These are phyloP conservation scores for Orbilia ellipsospora DNA, from an alignment of 2,329 filamentous ascomycete species.

Conservation along the genomic window DNA sequence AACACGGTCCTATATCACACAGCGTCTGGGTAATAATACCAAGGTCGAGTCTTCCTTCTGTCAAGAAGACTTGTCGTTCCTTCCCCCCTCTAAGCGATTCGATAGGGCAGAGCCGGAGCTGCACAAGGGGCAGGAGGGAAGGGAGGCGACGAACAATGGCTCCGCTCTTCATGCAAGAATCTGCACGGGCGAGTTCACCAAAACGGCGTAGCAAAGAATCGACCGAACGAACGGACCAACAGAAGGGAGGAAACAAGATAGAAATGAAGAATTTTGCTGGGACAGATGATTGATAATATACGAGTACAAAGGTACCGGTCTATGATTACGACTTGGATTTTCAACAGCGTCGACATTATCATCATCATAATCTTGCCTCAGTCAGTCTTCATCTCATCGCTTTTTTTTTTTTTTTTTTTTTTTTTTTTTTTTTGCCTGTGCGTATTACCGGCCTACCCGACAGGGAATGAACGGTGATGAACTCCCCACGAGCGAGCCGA, in stretches of 20 bases:
- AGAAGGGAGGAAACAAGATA: constrained; percentile 1
- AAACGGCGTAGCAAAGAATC: constrained; percentile 34
- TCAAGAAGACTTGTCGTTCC: constrained; percentile 47
- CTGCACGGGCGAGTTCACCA: constrained; percentile 53
- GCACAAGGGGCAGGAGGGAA: constrained; percentile 49
- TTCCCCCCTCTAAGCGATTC: constrained; percentile 51
- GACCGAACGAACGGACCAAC: constrained; percentile 22
- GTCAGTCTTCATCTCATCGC: background rate
- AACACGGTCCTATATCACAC: constrained; percentile 29
- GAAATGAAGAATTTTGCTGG: constrained; percentile 12
- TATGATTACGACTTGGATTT: background rate
- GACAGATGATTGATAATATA: constrained; percentile 48
- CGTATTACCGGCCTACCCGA: constrained; percentile 51
- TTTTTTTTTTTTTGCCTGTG: constrained; percentile 33
- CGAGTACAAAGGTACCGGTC: background rate
- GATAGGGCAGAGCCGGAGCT: constrained; percentile 55
- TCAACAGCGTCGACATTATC: constrained; percentile 13
- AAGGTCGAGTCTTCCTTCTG: constrained; percentile 36
- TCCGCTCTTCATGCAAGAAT: constrained; percentile 50
- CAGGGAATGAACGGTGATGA: constrained; percentile 44
- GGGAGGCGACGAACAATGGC: constrained; percentile 54
- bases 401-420: constrained; percentile 23
- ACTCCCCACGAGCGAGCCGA: constrained; percentile 38
- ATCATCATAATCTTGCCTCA: constrained; percentile 16
- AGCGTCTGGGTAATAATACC: constrained; percentile 41